Evolutionary conservation across 2,329 filamentous ascomycete species (phyloP).

Genomic region (Achaetomium macrosporum): DNA sequence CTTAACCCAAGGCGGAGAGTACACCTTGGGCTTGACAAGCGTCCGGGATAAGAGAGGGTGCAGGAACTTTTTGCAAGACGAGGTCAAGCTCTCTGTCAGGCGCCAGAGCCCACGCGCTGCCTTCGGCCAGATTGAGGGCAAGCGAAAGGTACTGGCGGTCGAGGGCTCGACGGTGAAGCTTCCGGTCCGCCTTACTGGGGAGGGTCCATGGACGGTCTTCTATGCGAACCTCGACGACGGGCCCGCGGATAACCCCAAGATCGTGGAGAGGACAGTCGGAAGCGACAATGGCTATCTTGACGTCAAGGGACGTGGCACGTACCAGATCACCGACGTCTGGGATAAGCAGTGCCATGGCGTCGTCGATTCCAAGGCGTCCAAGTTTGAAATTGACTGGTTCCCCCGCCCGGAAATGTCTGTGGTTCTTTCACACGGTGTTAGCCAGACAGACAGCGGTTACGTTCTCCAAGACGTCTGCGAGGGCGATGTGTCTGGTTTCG

Average conservation of each 20-base stretch:
- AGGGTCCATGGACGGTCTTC: slow-evolving; percentile 73
- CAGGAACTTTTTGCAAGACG: slow-evolving; percentile 78
- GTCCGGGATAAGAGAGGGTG: slow-evolving; percentile 83
- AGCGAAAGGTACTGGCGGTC: slow-evolving; percentile 65
- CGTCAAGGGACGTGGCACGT: slow-evolving; percentile 64
- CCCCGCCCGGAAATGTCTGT: slow-evolving; percentile 68
- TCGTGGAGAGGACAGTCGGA: slow-evolving; percentile 44
- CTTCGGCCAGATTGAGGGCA: slow-evolving; percentile 82
- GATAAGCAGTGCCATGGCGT: slow-evolving; percentile 79
- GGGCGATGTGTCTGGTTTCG: slow-evolving; percentile 85
- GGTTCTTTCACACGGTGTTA: slow-evolving; percentile 58
- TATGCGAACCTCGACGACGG: slow-evolving; percentile 63
- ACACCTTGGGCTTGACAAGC: slow-evolving; percentile 77
- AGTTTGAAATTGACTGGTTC: slow-evolving; percentile 81
- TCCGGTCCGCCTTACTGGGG: slow-evolving; percentile 79
- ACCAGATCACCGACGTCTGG: slow-evolving; percentile 69
- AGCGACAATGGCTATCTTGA: slow-evolving; percentile 62
- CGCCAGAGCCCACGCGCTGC: slow-evolving; percentile 80
- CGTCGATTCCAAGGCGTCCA: slow-evolving; percentile 66
- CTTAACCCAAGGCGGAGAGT: slow-evolving; percentile 78
- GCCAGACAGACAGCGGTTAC: slow-evolving; percentile 49
- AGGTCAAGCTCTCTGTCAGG: slow-evolving; percentile 77
- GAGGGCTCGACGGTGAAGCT: slow-evolving; percentile 69
- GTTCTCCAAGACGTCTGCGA: slow-evolving; percentile 83
- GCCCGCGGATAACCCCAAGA: slow-evolving; percentile 32